Evolutionary conservation across 768 basidiomycete species (phyloP), one percentile per base, ranked within the genome.

Genomic region (Leccinum rimulosum): DNA sequence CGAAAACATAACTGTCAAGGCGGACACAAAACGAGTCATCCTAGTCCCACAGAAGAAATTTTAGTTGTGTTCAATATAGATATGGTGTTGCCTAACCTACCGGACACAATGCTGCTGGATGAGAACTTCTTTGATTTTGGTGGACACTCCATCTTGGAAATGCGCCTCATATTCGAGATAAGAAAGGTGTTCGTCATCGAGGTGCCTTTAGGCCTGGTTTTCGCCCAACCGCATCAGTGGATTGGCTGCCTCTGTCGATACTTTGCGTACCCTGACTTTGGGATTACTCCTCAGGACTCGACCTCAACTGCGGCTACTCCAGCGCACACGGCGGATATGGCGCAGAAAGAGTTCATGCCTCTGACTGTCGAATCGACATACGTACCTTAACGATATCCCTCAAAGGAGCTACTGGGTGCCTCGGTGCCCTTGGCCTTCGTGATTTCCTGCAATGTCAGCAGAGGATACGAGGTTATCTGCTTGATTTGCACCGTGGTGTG

Each of bases 81-180:
- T 31, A 31, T 31, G 52, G 82, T 98, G 48, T 82, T 99, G 14
- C 91, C 93, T n/a, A 87, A 85, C 55, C 80, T 91, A 6, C 86
- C 92, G 0, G 78, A 82, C 6, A 83, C 87, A 1, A 85, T 99
- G 51, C 90, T 93, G 3, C 71, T 90, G 9, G 89, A 98, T 70
- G 96, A 98, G 68, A 93, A 85, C 72, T 99, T 99, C 83, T 98
- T 98, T 76, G 96, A 99, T 71, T 82, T 98, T 47, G 97, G 97
- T 50, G 97, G 97, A 7, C 97, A 99, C 75, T 98, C 97, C 15
- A 98, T 99, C 67, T 84, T 99, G 49, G 97, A 96, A 0, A 99
- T 96, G 2, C 88, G 95, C 27, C 85, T 98, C 61, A 93, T 98
- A 66, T 98, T 99, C 71, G 94, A 98, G 74, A 88, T 99, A 55